These are phyloP conservation scores for Aspergillus indologenus DNA, from an alignment of 495 filamentous ascomycete species.

Conservation along the genomic window DNA sequence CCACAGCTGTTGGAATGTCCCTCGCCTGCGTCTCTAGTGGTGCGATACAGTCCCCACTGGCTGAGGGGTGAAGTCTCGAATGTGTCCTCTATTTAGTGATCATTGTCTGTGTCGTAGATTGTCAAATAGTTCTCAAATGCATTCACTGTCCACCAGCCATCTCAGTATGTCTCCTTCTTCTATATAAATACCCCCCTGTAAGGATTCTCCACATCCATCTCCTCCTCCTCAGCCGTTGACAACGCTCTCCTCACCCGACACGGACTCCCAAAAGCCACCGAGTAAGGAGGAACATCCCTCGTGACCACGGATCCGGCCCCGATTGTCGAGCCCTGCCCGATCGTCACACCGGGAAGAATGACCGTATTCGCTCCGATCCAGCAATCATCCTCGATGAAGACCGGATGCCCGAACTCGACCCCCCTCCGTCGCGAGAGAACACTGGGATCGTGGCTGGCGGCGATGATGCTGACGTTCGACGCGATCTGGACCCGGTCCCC, in stretches of 20 bases:
- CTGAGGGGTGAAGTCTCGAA: not conserved
- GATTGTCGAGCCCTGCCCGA: conserved; percentile 40
- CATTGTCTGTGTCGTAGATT: not conserved
- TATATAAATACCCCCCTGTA: no score
- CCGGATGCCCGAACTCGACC: conserved; percentile 66
- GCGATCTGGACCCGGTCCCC: conserved; percentile 72
- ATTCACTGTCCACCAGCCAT: no score
- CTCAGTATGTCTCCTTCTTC: no score
- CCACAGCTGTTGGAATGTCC: not conserved
- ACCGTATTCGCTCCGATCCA: conserved; percentile 75
- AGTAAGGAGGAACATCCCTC: conserved; percentile 30
- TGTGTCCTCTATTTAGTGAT: no score
- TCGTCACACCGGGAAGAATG: conserved; percentile 66
- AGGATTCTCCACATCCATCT: no score
- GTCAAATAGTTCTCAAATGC: not conserved
- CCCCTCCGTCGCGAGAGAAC: conserved; percentile 65
- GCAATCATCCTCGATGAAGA: conserved; percentile 74
- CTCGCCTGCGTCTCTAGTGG: not conserved
- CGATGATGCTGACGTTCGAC: conserved; percentile 64
- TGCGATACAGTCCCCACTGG: not conserved
- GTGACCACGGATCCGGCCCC: conserved; percentile 44
- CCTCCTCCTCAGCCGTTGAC: no score
- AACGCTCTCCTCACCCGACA: no score
- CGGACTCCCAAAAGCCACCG: no score
- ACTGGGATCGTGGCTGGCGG: conserved; percentile 64